A percentile compares a stretch with the other conserved stretches of the same genome.
Conservation (phyloP, 2,329 filamentous ascomycete genomes). For the Hypoxylon sp. region DNA sequence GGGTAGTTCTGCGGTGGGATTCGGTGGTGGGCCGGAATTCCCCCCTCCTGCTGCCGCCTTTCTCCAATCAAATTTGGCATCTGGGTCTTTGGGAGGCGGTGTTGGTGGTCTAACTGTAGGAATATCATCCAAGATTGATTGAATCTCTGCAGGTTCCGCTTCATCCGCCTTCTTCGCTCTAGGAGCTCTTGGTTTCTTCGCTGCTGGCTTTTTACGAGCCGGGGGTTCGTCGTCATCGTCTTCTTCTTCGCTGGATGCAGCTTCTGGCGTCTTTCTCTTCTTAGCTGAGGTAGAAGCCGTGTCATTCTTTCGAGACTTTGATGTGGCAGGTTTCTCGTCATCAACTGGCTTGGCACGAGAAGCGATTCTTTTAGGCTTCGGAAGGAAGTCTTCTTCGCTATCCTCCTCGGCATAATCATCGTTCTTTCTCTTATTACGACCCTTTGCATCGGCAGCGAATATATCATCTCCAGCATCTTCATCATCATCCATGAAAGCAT, state of each 20-base stretch:
- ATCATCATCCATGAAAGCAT: conserved; percentile 76
- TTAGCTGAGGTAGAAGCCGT: conserved; percentile 57
- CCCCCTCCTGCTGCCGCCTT: conserved; percentile 71
- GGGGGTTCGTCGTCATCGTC: conserved; percentile 67
- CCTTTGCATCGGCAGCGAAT: conserved; percentile 80
- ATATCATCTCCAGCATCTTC: conserved; percentile 85
- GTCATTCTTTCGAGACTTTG: conserved; percentile 52
- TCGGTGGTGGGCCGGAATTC: conserved; percentile 74
- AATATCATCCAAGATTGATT: conserved; percentile 90
- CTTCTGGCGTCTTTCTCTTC: conserved; percentile 72
- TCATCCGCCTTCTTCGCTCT: conserved; percentile 75
- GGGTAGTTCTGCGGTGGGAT: conserved; percentile 76
- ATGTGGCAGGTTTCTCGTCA: conserved; percentile 52
- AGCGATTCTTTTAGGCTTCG: conserved; percentile 72
- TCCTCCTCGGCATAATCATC: conserved; percentile 83
- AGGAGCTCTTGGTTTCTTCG: conserved; percentile 71
- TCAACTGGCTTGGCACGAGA: conserved; percentile 60
- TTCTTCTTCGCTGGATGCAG: conserved; percentile 70
- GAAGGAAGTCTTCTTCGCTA: conserved; percentile 77
- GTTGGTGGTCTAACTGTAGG: conserved; percentile 86
- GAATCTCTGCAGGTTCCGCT: conserved; percentile 78
- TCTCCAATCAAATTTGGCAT: conserved; percentile 85
- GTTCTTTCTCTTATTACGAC: conserved; percentile 75
- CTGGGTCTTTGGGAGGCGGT: conserved; percentile 79
- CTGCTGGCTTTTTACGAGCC: conserved; percentile 67